These are phyloP conservation scores for Nasturtium officinale DNA, from an alignment of 345 rosid species.

Conservation along the genomic window DNA sequence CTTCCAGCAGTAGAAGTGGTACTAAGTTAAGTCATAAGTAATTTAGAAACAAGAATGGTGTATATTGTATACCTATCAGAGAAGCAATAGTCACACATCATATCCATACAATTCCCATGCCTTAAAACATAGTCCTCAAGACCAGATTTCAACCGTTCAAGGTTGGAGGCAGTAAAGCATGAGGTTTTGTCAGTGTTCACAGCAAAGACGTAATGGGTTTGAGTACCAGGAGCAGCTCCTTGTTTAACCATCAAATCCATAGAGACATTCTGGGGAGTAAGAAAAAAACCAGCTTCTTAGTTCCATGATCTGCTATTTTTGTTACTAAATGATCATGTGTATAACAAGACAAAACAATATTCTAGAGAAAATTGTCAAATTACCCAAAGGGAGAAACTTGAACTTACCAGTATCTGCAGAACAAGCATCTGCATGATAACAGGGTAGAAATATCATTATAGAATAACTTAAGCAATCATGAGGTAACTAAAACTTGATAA, in stretches of 20 bases:
- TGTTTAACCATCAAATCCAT: slow-evolving; percentile 62
- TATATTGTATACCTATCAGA: slow-evolving; percentile 45
- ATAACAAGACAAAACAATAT: not conserved
- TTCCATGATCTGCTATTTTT: slow-evolving; percentile 8
- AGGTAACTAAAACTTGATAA: slow-evolving; percentile 16
- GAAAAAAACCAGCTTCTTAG: slow-evolving; percentile 12
- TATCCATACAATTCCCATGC: slow-evolving; percentile 53
- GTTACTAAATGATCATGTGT: not conserved
- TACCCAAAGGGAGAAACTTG: slow-evolving; percentile 27
- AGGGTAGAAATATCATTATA: slow-evolving; percentile 21
- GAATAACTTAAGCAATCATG: slow-evolving; percentile 1
- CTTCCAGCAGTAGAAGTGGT: slow-evolving; percentile 13
- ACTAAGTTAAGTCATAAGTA: slow-evolving; percentile 3
- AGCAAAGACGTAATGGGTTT: slow-evolving; percentile 52
- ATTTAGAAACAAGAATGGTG: slow-evolving; percentile 12
- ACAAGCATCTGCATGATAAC: slow-evolving; percentile 77
- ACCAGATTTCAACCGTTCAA: slow-evolving; percentile 76
- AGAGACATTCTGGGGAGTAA: slow-evolving; percentile 58
- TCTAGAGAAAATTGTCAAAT: slow-evolving; percentile 13
- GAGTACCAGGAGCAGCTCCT: slow-evolving; percentile 52
- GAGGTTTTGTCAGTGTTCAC: slow-evolving; percentile 51
- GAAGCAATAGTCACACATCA: slow-evolving; percentile 58
- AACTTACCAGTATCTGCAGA: slow-evolving; percentile 77
- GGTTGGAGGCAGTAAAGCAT: slow-evolving; percentile 52
- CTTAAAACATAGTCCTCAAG: slow-evolving; percentile 71